A percentile compares a stretch with the other conserved stretches of the same genome.
phyloP scores from a whole-genome alignment of 1,284 basidiomycete genomes.

The Pseudozyma hubeiensis region DNA sequence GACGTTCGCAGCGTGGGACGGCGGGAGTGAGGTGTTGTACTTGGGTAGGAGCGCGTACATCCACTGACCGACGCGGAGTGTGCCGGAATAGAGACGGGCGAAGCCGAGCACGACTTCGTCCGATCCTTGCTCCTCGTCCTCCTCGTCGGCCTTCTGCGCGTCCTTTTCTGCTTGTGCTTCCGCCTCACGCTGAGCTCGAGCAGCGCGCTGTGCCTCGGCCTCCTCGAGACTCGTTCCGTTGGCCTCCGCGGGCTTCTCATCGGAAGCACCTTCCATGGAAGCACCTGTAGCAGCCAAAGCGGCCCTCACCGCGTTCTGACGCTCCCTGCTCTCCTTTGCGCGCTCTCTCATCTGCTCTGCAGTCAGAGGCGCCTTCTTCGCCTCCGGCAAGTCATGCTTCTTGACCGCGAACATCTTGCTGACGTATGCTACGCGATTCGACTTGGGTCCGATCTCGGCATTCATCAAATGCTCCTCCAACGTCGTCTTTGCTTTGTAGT shows the following conservation, averaged over 20 bases:
- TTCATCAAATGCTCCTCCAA: conserved; percentile 84
- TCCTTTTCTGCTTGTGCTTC: conserved; percentile 36
- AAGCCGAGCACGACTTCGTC: conserved; percentile 76
- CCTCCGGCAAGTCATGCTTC: conserved; percentile 83
- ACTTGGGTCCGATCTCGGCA: conserved; percentile 51
- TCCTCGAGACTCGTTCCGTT: conserved; percentile 47
- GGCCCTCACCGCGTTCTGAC: conserved; percentile 48
- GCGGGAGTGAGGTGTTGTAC: conserved; percentile 79
- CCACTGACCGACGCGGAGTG: conserved; percentile 76
- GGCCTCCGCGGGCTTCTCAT: conserved; percentile 49
- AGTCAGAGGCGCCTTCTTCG: conserved; percentile 72
- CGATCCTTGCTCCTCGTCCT: conserved; percentile 35
- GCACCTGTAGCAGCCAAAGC: conserved; percentile 67
- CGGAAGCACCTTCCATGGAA: conserved; percentile 17
- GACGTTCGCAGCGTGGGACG: conserved; percentile 75
- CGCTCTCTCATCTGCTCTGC: conserved; percentile 86
- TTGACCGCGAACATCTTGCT: conserved; percentile 98
- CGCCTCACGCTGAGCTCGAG: conserved; percentile 30
- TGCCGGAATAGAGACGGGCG: conserved; percentile 91
- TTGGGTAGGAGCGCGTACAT: conserved; percentile 86
- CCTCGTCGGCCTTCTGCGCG: conserved; percentile 16
- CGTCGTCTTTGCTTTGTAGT: conserved; percentile 40
- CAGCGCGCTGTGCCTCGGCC: conserved; percentile 40
- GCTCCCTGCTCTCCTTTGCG: conserved; percentile 70
- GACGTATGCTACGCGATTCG: conserved; percentile 76